Base-by-base conservation (phyloP, 1,284 basidiomycete species). In the Wallemia mellicola region DNA sequence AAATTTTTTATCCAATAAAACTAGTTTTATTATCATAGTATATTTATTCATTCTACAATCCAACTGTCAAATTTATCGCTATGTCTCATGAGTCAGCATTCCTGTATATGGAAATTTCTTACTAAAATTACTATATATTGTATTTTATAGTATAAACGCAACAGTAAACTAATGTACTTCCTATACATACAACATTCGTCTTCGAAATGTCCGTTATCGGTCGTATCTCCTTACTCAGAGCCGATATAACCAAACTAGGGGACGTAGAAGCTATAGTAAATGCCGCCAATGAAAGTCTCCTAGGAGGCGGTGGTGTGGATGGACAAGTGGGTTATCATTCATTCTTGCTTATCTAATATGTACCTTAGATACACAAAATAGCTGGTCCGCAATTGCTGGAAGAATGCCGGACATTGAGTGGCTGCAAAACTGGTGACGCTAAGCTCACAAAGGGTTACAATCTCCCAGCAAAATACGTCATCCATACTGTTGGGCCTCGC, bases 401-500 rank as follows among this genome's bases (percentile, higher is more conserved):
- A 60, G 87, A 89, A 75, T 91, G 83, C 78, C 65, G 65, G 74
- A 24, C 2, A 1, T 70, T 91, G 58, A 74, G 79, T 59, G 87
- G 89, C 5, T 87, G 84, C 65, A 71, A 77, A 28, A 86, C 84
- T 14, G 91, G 91, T 27, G 74, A 83, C 62, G 80, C 83, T 11
- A 91, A 88, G 70, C 81, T 86, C 58, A 91, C 86, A 2, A 73
- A 71, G 63, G 83, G 79, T 2, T 81, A 85, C 64, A 68, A 77
- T 58, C 64, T 73, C 25, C 65, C 71, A 76, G 82, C 73, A 22
- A 78, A 77, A 60, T 75, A 81, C 63, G 74, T 95, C 60, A 86
- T 94, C 22, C 92, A 95, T 66, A 81, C 92, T 1, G 89, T 94
- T 25, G 91, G 91, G 11, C 88, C 88, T 0, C 69, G 88, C 1